Evolutionary conservation across 148 eudicot species (phyloP), one percentile per base, ranked within the genome.

Genomic region (Selenicereus undatus): DNA sequence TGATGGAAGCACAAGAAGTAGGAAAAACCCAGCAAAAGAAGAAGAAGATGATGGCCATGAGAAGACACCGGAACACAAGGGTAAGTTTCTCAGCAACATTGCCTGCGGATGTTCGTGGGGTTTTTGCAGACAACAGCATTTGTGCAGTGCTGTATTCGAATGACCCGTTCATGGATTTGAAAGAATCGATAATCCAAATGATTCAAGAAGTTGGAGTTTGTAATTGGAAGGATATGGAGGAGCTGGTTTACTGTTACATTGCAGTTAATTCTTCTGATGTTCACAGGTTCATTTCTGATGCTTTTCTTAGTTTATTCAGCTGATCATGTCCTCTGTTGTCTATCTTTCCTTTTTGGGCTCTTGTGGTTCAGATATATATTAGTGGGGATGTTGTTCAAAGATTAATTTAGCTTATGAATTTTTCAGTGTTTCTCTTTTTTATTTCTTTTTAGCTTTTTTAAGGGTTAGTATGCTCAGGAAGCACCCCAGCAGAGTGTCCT

Each of bases 141-240:
- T 93, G 94, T 78, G 91, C 86, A 32, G 94, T 93, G 0, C 74
- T 90, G 81, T 80, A 86, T 73, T 89, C 97, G 1, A 35, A 60
- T 4, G 84, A 93, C 64, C 97, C 94, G 1, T 82, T 88, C 0
- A 17, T 29, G 10, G 94, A 93, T 10, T 81, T 91, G 36, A 90
- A 83, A 77, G 82, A 81, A 21, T 93, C 97, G 9, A 89, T 93
- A n/a, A 0, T 84, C 17, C 90, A 91, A 74, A 89, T 93, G 91
- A 81, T 90, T 18, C 83, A 51, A 50, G 79, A 79, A 3, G 86
- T 82, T 8, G 90, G 89, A 9, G 87, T 93, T 71, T 48, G 74
- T 17, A 83, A 86, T 48, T 93, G 97, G 97, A 81, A 80, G 1
- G 88, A 90, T 1, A 86, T 93, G 86, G 97, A 93, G 79, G 97